phyloP scores from a whole-genome alignment of 2,329 filamentous ascomycete species.

The Dactylonectria estremocensis region DNA sequence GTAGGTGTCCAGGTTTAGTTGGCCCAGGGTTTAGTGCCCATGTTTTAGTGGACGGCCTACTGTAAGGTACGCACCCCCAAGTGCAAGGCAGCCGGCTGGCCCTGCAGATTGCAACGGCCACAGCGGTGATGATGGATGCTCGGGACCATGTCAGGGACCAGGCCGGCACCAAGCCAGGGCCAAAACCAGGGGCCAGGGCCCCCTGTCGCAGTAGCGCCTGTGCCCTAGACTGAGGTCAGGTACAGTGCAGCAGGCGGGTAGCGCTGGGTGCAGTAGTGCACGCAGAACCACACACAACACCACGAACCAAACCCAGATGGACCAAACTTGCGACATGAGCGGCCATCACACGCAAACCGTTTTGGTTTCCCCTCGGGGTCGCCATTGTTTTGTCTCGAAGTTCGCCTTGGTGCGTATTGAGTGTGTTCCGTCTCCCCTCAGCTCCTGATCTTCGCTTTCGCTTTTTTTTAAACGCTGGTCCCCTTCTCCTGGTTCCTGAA shows the following conservation, averaged over 20 bases:
- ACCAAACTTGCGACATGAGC: slow-evolving; percentile 30
- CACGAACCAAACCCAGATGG: slow-evolving; percentile 20
- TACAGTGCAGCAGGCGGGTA: not conserved
- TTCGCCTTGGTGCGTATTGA: slow-evolving; percentile 13
- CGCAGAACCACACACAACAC: slow-evolving; percentile 5
- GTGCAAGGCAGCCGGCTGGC: not conserved
- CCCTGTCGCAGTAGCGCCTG: slow-evolving; percentile 5
- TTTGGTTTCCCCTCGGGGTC: slow-evolving; percentile 24
- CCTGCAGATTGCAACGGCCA: slow-evolving; percentile 49
- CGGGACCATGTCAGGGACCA: slow-evolving; percentile 30
- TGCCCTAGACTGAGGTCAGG: slow-evolving; percentile 19
- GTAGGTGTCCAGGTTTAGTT: not conserved
- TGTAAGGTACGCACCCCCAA: slow-evolving; percentile 24
- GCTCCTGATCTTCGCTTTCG: not conserved
- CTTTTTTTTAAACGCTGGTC: too few relatives aligned
- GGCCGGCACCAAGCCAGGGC: slow-evolving; percentile 14
- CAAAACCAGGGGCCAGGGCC: not conserved
- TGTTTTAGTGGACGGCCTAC: slow-evolving; percentile 23
- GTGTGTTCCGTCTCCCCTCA: not conserved
- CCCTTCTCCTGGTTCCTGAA: not conserved
- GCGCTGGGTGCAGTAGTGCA: not conserved
- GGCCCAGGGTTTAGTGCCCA: slow-evolving; percentile 15
- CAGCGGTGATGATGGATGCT: slow-evolving; percentile 47
- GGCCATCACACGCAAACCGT: slow-evolving; percentile 29
- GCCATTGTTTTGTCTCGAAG: slow-evolving; percentile 13